Evolutionary conservation across 176 grass and related monocot species (phyloP), one percentile per base, ranked within the genome.

Genomic region (Triticum monococcum): DNA sequence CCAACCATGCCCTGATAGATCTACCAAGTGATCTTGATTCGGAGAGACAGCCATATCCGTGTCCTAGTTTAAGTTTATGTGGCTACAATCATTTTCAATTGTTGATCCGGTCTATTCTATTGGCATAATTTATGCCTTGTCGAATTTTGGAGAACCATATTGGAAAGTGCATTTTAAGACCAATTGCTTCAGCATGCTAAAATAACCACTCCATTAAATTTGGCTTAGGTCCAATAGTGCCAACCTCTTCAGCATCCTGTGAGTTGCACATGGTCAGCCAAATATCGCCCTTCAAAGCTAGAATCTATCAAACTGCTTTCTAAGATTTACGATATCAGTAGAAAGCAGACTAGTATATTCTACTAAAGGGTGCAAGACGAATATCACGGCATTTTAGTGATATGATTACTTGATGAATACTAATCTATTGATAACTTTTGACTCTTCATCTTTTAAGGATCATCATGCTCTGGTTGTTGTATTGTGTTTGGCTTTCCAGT

Each of bases 391-490:
- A 65, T 76, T 82, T 77, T 0, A 25, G 5, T 25, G 28, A 46
- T 31, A 56, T 40, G 23, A 66, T 77, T 73, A 26, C 59, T 23
- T 35, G 48, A 32, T 50, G 23, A 84, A 73, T 71, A 17, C 48
- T 28, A 12, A 77, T 67, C 32, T 72, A 50, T 8, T 83, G 43
- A 87, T 88, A 20, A 72, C 20, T 26, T 69, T 68, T 68, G 23
- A 54, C 13, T 68, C 9, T 46, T 68, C 68, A 56, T 43, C 18
- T 69, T 63, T 54, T 12, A 38, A 76, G 16, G 16, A 67, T n/a
- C 60, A 28, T 54, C 68, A 16, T 85, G 31, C n/a, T 22, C 41
- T 81, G 8, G 1, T 20, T 57, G 13, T 9, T 68, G 18, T 81
- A 48, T 33, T 83, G 4, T 86, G 13, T 52, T 75, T 85, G 11